These are phyloP conservation scores for Takakia lepidozioides DNA, from an alignment of 225 moss, liverwort and hornwort species.

Conservation along the genomic window DNA sequence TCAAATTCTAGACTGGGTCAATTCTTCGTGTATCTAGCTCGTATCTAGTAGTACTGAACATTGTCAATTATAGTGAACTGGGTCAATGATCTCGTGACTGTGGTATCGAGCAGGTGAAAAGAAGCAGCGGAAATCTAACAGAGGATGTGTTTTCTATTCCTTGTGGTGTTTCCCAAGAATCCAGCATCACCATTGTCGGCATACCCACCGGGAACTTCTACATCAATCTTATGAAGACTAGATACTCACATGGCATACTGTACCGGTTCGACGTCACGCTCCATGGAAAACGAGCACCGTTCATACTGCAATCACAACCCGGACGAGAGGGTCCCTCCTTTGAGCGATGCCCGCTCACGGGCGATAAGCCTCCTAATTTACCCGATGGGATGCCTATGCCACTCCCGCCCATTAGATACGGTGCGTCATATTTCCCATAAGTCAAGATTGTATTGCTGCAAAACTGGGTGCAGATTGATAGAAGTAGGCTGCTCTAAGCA, in stretches of 20 bases:
- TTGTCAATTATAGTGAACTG: too few species aligned
- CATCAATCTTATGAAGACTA: constrained; percentile 2
- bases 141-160: constrained; percentile 2
- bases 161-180: constrained; percentile 1
- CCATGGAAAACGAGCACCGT: not conserved
- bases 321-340: not conserved
- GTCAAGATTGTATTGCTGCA: too few species aligned
- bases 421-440: not conserved
- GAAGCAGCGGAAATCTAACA: not conserved
- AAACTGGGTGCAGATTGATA: too few species aligned
- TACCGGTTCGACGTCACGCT: constrained; percentile 6
- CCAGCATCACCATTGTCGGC: constrained; percentile 1
- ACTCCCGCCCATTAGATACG: constrained; percentile 1
- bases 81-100: too few species aligned
- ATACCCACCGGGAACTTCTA: constrained; percentile 4
- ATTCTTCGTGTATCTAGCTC: too few species aligned
- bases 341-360: constrained; percentile 1
- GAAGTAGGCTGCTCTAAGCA: too few species aligned
- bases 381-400: constrained; percentile 7
- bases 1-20: too few species aligned
- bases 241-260: not conserved
- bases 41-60: too few species aligned
- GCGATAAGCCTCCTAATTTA: not conserved
- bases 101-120: too few species aligned
- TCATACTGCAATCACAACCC: constrained; percentile 3